phyloP scores from a whole-genome alignment of 208 protist genomes.

The Trypanosoma rangeli region DNA sequence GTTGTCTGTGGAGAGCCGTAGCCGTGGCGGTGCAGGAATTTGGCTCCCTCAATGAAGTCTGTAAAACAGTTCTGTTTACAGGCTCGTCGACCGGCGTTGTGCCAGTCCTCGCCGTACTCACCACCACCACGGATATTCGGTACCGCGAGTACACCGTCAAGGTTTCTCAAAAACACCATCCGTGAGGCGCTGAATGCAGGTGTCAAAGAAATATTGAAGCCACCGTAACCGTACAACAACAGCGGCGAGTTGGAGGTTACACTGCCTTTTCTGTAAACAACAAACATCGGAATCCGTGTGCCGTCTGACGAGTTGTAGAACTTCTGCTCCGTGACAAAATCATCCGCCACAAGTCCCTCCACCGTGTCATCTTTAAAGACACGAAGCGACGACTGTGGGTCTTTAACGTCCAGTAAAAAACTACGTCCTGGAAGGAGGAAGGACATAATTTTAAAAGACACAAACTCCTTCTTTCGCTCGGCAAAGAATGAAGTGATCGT shows the following conservation, averaged over 20 bases:
- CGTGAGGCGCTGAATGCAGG: slow-evolving; percentile 74
- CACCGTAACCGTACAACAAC: slow-evolving; percentile 94
- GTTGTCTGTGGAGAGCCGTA: slow-evolving; percentile 87
- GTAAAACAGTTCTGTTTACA: slow-evolving; percentile 92
- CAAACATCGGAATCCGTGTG: slow-evolving; percentile 94
- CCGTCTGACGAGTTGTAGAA: slow-evolving; percentile 92
- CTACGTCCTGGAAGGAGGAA: slow-evolving; percentile 88
- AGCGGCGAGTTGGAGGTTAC: slow-evolving; percentile 68
- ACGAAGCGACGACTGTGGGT: slow-evolving; percentile 54
- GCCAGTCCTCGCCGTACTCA: slow-evolving; percentile 95
- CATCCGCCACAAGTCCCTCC: slow-evolving; percentile 58
- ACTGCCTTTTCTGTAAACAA: slow-evolving; percentile 81
- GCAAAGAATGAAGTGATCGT: slow-evolving; percentile 52
- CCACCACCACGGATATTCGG: slow-evolving; percentile 95
- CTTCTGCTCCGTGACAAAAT: slow-evolving; percentile 86
- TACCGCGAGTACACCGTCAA: slow-evolving; percentile 84
- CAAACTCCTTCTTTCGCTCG: slow-evolving; percentile 59
- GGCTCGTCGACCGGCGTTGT: slow-evolving; percentile 79
- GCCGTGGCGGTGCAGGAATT: slow-evolving; percentile 69
- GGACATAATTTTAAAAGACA: slow-evolving; percentile 92
- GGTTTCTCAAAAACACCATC: slow-evolving; percentile 81
- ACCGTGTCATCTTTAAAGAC: slow-evolving; percentile 77
- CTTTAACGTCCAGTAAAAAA: slow-evolving; percentile 75
- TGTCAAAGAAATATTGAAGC: slow-evolving; percentile 91
- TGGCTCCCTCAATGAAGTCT: slow-evolving; percentile 79